Evolutionary conservation across 345 rosid genomes (phyloP), one percentile per base, ranked within the genome.

Genomic region (Boechera retrofracta): DNA sequence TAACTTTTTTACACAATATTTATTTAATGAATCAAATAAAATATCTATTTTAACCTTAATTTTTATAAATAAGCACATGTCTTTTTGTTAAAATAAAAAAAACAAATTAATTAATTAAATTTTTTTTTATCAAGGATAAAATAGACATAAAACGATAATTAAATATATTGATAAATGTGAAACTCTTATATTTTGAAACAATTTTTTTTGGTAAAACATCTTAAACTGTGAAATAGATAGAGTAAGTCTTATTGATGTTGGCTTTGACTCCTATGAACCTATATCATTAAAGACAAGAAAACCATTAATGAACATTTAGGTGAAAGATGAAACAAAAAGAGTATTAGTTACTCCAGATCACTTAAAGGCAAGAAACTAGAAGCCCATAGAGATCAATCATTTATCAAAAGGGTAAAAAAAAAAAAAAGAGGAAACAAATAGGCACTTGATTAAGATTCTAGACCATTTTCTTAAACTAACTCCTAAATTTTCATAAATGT

Each of bases 401-500:
- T 67, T 67, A 57, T 60, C 64, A 42, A 73, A 56, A 72, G 53
- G 45, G 61, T 77, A 10, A n/a, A 16, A 13, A 47, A 12, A 44
- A 44, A 51, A 52, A 5, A 36, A 29, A 56, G 66, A 59, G 57
- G 18, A 64, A 51, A 49, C 49, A 11, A 67, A 41, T 36, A 77
- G 72, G 55, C 68, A 71, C 81, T 56, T 78, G 77, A 66, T 72
- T 78, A 59, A 38, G 73, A 71, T 66, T 60, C 49, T 78, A 72
- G 57, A 49, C 73, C 12, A 65, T 26, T 39, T 31, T 52, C 49
- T 64, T 39, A 49, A 66, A 72, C 57, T 45, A 58, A 72, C 64
- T 41, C 28, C 64, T 41, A 49, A 12, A 41, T 66, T 56, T 18
- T 47, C 54, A 59, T 59, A 59, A 41, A 41, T 51, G 51, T 66